A percentile compares a stretch with the other conserved stretches of the same genome.
These are phyloP conservation scores for Diaporthe capsici DNA, from an alignment of 2,329 filamentous ascomycete genomes.

Conservation along the genomic window DNA sequence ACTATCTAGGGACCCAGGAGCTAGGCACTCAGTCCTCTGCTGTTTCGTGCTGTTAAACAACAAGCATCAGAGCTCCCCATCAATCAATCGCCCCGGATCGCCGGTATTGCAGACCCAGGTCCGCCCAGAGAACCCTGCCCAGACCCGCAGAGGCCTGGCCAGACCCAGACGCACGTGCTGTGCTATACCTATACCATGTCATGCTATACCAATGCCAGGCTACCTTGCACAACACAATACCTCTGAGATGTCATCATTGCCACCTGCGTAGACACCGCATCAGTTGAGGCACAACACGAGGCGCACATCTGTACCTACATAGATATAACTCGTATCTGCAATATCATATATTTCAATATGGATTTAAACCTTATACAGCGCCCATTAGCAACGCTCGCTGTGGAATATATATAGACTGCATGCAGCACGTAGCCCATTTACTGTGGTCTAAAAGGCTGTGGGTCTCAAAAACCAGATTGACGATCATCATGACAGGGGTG, in stretches of 20 bases:
- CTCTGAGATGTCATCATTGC: no score
- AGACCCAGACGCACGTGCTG: conserved; percentile 21
- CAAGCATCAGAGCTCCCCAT: neutral
- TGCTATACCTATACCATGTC: conserved; percentile 4
- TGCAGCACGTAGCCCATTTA: neutral
- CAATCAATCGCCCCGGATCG: neutral
- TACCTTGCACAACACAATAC: neutral
- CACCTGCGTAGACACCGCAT: no score
- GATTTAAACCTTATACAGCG: no score
- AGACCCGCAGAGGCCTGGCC: conserved; percentile 9
- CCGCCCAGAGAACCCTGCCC: conserved; percentile 7
- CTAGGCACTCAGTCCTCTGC: neutral
- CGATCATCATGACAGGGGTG: neutral
- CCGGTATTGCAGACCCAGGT: neutral
- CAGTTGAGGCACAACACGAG: no score
- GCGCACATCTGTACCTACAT: no score
- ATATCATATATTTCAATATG: no score
- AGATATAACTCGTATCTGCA: no score
- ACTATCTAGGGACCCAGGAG: neutral
- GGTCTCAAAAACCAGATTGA: neutral
- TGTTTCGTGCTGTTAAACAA: neutral
- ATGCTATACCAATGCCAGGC: neutral
- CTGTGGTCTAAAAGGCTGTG: neutral
- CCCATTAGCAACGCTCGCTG: neutral
- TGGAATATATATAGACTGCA: neutral